Evolutionary conservation across 2,329 filamentous ascomycete species (phyloP).

Genomic region (Lachnellula willkommii): DNA sequence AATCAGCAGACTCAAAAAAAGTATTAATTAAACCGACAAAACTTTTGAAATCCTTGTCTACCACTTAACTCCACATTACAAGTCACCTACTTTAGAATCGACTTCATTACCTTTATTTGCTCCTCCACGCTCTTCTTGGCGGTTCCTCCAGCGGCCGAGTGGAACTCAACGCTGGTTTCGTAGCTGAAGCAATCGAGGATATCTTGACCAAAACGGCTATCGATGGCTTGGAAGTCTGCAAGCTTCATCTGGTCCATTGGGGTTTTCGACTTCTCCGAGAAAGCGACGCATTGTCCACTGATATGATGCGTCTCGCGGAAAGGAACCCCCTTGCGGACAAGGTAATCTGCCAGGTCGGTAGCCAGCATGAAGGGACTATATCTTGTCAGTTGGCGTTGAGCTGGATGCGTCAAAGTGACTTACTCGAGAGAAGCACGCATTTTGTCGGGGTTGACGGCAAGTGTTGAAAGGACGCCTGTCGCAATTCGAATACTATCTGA

Average conservation of each 20-base stretch:
- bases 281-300: constrained; percentile 65
- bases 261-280: constrained; percentile 59
- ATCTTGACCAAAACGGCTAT: constrained; percentile 65
- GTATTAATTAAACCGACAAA: not conserved
- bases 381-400: not conserved
- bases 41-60: not conserved
- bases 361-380: constrained; percentile 64
- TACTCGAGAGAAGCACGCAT: constrained; percentile 75
- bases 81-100: constrained; percentile 19
- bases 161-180: constrained; percentile 75
- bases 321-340: constrained; percentile 62
- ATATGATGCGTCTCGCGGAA: constrained; percentile 80
- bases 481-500: constrained; percentile 78
- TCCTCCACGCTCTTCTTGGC: constrained; percentile 62
- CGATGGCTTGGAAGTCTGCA: constrained; percentile 62
- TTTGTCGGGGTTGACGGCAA: constrained; percentile 63
- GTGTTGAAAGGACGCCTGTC: constrained; percentile 70
- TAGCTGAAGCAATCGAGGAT: constrained; percentile 71
- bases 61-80: not conserved
- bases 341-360: constrained; percentile 60
- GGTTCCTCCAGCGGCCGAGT: constrained; percentile 71
- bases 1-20: not conserved
- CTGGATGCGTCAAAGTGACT: constrained; percentile 35
- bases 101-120: constrained; percentile 52
- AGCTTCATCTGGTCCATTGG: constrained; percentile 66